Evolutionary conservation across 257 asterid genomes (phyloP).

Genomic region (Mentha longifolia): DNA sequence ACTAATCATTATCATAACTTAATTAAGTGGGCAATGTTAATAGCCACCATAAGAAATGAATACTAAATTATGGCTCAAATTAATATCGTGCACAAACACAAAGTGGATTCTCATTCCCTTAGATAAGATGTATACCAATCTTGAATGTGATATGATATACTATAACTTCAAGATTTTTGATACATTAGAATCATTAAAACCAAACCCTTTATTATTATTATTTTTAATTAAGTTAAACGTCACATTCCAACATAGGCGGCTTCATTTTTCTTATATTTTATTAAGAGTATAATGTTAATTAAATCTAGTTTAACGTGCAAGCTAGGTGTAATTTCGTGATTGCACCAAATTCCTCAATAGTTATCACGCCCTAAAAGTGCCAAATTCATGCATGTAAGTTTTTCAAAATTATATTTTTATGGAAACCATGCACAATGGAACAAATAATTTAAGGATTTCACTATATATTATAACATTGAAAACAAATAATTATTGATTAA

Average conservation of each 20-base stretch:
- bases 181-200: background rate
- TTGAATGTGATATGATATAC: background rate
- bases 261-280: background rate
- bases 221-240: background rate
- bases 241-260: background rate
- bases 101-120: conserved; percentile 17
- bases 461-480: too few species aligned
- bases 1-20: too few species aligned
- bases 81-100: background rate
- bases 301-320: background rate
- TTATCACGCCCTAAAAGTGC: background rate
- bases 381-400: background rate
- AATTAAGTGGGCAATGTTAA: background rate
- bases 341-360: background rate
- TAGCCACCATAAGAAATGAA: conserved; percentile 7
- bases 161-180: background rate
- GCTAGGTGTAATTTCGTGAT: conserved; percentile 1
- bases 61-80: conserved; percentile 20
- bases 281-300: background rate
- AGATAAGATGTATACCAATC: conserved; percentile 28
- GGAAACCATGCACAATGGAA: too few species aligned
- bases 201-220: background rate
- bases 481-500: too few species aligned
- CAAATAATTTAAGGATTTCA: too few species aligned
- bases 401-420: background rate